Conservation (phyloP, 768 basidiomycete species). For the Mrakia blollopis region DNA sequence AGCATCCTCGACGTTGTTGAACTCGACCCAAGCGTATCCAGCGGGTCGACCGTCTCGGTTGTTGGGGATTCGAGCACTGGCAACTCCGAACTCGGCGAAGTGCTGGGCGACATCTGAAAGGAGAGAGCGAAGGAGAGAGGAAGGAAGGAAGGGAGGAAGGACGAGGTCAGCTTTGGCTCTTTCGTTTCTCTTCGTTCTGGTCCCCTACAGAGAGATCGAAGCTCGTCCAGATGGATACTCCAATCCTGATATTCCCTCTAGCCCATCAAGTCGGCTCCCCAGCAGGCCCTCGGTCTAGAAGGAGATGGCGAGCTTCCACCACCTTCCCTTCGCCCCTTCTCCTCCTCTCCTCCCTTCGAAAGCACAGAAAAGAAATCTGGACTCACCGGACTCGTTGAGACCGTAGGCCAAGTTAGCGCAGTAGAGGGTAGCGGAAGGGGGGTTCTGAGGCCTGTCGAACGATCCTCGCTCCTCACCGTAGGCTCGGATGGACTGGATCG, state of each 20-base stretch:
- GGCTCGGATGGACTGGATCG: constrained; percentile 6
- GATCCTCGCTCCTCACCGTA: neutral
- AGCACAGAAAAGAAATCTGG: neutral
- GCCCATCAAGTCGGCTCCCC: neutral
- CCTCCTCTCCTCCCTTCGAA: neutral
- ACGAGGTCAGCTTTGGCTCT: neutral
- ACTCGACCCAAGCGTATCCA: constrained; percentile 95
- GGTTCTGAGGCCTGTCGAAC: neutral
- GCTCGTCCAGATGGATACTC: neutral
- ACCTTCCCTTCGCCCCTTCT: neutral
- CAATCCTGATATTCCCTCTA: too few relatives aligned
- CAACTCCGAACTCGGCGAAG: neutral
- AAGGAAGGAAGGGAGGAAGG: constrained; percentile 2
- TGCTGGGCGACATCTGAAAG: neutral
- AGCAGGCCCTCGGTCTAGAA: neutral
- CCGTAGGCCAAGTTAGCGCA: constrained; percentile 9
- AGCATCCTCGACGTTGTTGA: constrained; percentile 70
- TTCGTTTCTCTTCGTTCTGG: neutral
- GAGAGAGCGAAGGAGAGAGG: constrained; percentile 2
- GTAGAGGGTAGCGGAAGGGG: constrained; percentile 11
- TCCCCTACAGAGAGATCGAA: neutral
- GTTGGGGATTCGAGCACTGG: constrained; percentile 72
- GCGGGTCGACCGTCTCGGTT: constrained; percentile 87
- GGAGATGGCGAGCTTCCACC: neutral
- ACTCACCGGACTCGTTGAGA: neutral